These are phyloP conservation scores for Colletotrichum euphorbiae DNA, from an alignment of 2,329 filamentous ascomycete genomes.

Conservation along the genomic window DNA sequence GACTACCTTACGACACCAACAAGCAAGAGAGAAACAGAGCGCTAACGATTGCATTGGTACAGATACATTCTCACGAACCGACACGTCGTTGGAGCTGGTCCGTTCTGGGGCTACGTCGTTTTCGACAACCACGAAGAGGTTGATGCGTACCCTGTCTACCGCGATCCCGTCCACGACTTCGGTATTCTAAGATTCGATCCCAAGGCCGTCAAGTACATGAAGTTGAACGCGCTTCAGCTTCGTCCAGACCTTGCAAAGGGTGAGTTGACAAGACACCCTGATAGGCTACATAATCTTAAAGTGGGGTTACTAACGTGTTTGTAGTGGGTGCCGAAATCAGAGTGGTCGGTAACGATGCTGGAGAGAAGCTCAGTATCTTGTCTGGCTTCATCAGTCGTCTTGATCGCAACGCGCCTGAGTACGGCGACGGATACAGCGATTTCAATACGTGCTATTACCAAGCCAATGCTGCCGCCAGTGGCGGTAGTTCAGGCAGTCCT, in stretches of 20 bases:
- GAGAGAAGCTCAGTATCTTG: conserved; percentile 97
- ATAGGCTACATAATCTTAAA: conserved; percentile 26
- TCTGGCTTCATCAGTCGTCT: conserved; percentile 97
- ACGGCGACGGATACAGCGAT: conserved; percentile 97
- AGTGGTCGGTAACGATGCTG: conserved; percentile 97
- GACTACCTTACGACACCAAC: conserved; percentile 47
- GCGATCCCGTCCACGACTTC: conserved; percentile 98
- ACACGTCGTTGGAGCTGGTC: conserved; percentile 94
- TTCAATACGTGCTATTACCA: conserved; percentile 98
- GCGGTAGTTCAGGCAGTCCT: conserved; percentile 97
- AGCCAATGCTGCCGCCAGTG: conserved; percentile 94
- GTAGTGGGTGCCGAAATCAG: conserved; percentile 91
- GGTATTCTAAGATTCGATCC: conserved; percentile 97
- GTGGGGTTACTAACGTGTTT: conserved; percentile 37
- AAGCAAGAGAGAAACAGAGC: not conserved
- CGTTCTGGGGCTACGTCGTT: conserved; percentile 98
- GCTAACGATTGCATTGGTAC: conserved; percentile 20
- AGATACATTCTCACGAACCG: conserved; percentile 87
- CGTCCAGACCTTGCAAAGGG: conserved; percentile 85
- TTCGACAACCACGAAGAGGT: conserved; percentile 99
- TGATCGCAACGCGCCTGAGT: conserved; percentile 96
- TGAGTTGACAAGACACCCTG: conserved; percentile 42
- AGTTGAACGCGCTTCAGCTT: conserved; percentile 81
- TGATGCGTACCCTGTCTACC: conserved; percentile 95
- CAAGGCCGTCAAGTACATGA: conserved; percentile 97